A percentile compares a stretch with the other conserved stretches of the same genome.
These are phyloP conservation scores for Saitoella complicata DNA, from an alignment of 805 yeast genomes.

Conservation along the genomic window DNA sequence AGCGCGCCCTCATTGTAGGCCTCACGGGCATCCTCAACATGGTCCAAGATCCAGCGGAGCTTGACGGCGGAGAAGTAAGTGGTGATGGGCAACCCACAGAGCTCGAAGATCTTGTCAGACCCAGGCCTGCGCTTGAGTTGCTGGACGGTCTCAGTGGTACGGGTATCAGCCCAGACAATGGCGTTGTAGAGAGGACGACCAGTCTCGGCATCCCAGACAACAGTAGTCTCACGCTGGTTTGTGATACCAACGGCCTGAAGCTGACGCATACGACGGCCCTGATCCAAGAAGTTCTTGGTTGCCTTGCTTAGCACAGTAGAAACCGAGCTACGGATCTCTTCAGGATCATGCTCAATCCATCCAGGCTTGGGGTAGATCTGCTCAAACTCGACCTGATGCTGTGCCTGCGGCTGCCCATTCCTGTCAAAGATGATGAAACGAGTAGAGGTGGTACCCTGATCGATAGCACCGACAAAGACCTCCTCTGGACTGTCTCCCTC, in stretches of 20 bases:
- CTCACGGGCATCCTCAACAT: conserved; percentile 46
- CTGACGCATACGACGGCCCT: conserved; percentile 22
- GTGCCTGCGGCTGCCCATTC: conserved; percentile 63
- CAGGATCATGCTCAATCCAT: conserved; percentile 90
- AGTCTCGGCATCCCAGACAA: conserved; percentile 59
- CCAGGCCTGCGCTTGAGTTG: conserved; percentile 40
- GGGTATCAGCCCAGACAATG: conserved; percentile 90
- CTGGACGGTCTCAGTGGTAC: conserved; percentile 59
- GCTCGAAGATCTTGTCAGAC: conserved; percentile 41
- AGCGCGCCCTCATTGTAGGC: conserved; percentile 62
- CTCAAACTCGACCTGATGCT: conserved; percentile 76
- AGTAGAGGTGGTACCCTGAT: conserved; percentile 71
- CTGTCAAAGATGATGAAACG: conserved; percentile 67
- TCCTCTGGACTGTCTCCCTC: too few species aligned
- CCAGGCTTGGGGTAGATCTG: conserved; percentile 28
- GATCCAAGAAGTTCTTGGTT: conserved; percentile 17
- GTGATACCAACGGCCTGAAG: conserved; percentile 74
- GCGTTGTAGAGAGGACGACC: conserved; percentile 76
- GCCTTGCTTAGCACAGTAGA: conserved; percentile 46
- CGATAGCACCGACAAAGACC: too few species aligned
- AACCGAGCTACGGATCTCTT: conserved; percentile 63
- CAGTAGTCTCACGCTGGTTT: conserved; percentile 89
- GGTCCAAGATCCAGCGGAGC: conserved; percentile 75
- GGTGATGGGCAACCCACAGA: conserved; percentile 74
- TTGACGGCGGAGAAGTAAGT: conserved; percentile 87